Percentiles rank a stretch among this genome's conserved stretches.
Conservation (phyloP, 805 yeast species). For the Lipomyces lipofer region DNA sequence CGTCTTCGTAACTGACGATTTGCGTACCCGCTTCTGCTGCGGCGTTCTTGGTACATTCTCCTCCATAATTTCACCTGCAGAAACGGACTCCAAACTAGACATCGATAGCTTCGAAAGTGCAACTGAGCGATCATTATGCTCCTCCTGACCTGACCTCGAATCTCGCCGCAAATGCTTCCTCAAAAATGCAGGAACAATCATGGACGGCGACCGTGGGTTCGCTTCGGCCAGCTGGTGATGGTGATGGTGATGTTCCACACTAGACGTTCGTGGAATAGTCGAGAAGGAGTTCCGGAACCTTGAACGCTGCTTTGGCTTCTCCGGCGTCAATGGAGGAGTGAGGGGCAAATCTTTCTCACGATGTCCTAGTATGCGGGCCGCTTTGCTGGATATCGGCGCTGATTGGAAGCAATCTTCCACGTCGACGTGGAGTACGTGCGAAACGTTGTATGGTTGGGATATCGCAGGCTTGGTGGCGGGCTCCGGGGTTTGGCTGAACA, state of each 20-base stretch:
- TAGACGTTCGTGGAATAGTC: neutral
- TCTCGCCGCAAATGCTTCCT: slow-evolving; percentile 1
- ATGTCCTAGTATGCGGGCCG: too few relatives aligned
- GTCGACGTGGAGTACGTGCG: slow-evolving; percentile 28
- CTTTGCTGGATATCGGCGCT: too few relatives aligned
- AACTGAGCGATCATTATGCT: neutral
- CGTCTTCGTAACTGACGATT: slow-evolving; percentile 1
- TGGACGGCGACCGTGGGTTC: neutral
- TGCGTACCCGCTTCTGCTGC: neutral
- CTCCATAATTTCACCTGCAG: too few relatives aligned
- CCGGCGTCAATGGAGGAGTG: neutral
- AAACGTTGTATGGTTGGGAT: slow-evolving; percentile 26
- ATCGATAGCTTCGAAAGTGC: too few relatives aligned
- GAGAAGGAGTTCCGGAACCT: neutral
- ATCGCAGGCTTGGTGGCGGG: slow-evolving; percentile 8
- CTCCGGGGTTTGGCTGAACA: neutral
- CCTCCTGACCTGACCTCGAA: neutral
- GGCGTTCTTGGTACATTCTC: too few relatives aligned
- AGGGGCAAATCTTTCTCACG: neutral
- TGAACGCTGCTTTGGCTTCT: neutral
- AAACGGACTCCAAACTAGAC: too few relatives aligned
- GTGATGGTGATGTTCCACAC: too few relatives aligned
- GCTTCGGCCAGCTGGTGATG: neutral
- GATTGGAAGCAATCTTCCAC: slow-evolving; percentile 18
- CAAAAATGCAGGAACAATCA: slow-evolving; percentile 1